Evolutionary conservation across 2,329 filamentous ascomycete species (phyloP).

Genomic region (Orbilia ellipsospora): DNA sequence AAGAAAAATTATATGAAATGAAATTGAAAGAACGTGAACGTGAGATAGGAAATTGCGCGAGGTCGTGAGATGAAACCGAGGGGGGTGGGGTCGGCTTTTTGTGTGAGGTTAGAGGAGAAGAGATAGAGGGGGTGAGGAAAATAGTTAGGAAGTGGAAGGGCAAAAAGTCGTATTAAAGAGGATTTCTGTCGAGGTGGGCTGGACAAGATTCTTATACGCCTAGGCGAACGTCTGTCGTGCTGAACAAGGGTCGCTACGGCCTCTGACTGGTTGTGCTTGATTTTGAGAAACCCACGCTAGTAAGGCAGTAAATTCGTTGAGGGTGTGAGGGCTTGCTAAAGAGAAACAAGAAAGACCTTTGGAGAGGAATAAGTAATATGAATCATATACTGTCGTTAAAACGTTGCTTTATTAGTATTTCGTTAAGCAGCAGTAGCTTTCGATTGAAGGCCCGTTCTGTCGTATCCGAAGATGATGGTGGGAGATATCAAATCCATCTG

Average conservation of each 20-base stretch:
- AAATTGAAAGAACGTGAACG: slow-evolving; percentile 50
- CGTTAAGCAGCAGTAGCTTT: slow-evolving; percentile 25
- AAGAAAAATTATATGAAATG: slow-evolving; percentile 61
- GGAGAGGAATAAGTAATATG: slow-evolving; percentile 55
- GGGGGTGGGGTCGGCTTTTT: slow-evolving; percentile 71
- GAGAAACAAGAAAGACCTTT: slow-evolving; percentile 55
- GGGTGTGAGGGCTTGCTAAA: slow-evolving; percentile 52
- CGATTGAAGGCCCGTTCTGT: slow-evolving; percentile 14
- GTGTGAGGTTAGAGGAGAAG: slow-evolving; percentile 64
- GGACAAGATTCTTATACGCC: slow-evolving; percentile 54
- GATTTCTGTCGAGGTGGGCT: slow-evolving; percentile 58
- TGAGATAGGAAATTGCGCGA: slow-evolving; percentile 65
- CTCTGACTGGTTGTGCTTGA: slow-evolving; percentile 47
- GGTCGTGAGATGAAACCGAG: slow-evolving; percentile 67
- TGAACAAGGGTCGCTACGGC: slow-evolving; percentile 54
- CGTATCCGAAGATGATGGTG: slow-evolving; percentile 47
- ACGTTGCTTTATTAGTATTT: slow-evolving; percentile 50
- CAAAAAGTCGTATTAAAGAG: slow-evolving; percentile 67
- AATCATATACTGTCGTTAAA: slow-evolving; percentile 51
- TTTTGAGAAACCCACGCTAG: slow-evolving; percentile 53
- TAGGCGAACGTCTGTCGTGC: slow-evolving; percentile 48
- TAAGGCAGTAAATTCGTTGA: slow-evolving; percentile 44
- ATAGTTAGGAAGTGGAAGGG: slow-evolving; percentile 67
- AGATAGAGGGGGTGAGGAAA: slow-evolving; percentile 68
- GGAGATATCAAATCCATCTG: slow-evolving; percentile 47